These are phyloP conservation scores for Halenospora varia DNA, from an alignment of 495 filamentous ascomycete genomes.

Conservation along the genomic window DNA sequence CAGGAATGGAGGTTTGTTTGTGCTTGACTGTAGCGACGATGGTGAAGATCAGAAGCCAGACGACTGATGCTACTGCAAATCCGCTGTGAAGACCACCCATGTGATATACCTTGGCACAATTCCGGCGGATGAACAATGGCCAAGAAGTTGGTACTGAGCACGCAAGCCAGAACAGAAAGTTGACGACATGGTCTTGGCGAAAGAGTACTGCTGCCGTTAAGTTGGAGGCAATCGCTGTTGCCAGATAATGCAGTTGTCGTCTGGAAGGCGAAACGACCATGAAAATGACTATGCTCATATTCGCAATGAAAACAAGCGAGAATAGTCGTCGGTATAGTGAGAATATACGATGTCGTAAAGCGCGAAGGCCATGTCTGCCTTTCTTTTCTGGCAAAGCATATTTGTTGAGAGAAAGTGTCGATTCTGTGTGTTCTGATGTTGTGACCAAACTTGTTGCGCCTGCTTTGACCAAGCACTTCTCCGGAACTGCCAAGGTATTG, in stretches of 20 bases:
- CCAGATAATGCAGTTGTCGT: constrained; percentile 28
- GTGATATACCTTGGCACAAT: constrained; percentile 59
- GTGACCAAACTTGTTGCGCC: background rate
- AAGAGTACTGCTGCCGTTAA: constrained; percentile 39
- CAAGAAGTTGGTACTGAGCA: constrained; percentile 49
- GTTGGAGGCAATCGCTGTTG: constrained; percentile 39
- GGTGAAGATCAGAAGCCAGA: constrained; percentile 61
- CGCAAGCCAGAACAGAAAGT: constrained; percentile 49
- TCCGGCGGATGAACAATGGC: constrained; percentile 51
- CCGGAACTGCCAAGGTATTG: background rate
- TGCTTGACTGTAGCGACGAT: constrained; percentile 41
- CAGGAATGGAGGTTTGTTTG: constrained; percentile 1
- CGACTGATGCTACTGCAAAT: constrained; percentile 51
- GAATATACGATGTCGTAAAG: constrained; percentile 23
- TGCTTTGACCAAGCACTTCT: background rate
- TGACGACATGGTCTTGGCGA: constrained; percentile 64
- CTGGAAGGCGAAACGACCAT: background rate
- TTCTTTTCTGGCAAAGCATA: constrained; percentile 20
- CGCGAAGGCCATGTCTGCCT: constrained; percentile 21
- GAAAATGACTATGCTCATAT: constrained; percentile 41
- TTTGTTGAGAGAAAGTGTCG: background rate
- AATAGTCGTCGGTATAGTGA: constrained; percentile 50
- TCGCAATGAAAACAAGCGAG: constrained; percentile 46
- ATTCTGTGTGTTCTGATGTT: background rate
- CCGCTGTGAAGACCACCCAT: constrained; percentile 66